Base-by-base conservation (phyloP, 2,329 filamentous ascomycete genomes). In the Scedosporium dehoogii region DNA sequence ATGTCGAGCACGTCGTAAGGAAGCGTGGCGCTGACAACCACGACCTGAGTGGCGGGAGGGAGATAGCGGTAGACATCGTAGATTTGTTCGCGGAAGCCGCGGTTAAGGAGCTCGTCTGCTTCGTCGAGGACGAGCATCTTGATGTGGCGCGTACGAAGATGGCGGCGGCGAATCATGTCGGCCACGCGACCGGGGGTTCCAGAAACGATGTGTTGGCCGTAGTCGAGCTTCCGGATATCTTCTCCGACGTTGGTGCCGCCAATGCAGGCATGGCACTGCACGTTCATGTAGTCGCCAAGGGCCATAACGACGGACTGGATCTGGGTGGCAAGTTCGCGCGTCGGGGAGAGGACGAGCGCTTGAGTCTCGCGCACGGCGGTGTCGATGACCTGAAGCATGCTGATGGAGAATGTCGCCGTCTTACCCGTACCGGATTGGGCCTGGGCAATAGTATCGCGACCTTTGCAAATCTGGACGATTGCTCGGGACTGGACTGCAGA, bases 231-330 rank as follows among this genome's bases (percentile, higher is more conserved):
- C 74, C 91, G 88, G 69, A 99, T 99, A 73, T 99, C 94, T 74
- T 97, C 94, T 69, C 94, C 92, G 44, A 99, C 92, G 72, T 96
- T 97, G 68, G 94, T 99, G 64, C 94, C 94, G 68, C 94, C 94
- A 71, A 99, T 97, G 77, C 94, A 99, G 64, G 94, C 93, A 71
- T 99, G 94, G 78, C 94, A 99, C 77, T 99, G 92, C 3, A 99
- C 91, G 73, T 97, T 97, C 94, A 99, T 97, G 81, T 97, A 99
- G 77, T 99, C 94, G 67, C 94, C 94, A n/a, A 99, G 85, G n/a
- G 94, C 94, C 87, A 97, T 96, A 69, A 99, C 90, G 64, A 99
- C 94, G 42, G 91, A 96, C 78, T 99, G 94, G 67, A 99, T 99
- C 78, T 99, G 94, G 29, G 93, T 97, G 56, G 94, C 94, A 67